phyloP scores from a whole-genome alignment of 2,329 filamentous ascomycete genomes.

The Aspergillus awamori region DNA sequence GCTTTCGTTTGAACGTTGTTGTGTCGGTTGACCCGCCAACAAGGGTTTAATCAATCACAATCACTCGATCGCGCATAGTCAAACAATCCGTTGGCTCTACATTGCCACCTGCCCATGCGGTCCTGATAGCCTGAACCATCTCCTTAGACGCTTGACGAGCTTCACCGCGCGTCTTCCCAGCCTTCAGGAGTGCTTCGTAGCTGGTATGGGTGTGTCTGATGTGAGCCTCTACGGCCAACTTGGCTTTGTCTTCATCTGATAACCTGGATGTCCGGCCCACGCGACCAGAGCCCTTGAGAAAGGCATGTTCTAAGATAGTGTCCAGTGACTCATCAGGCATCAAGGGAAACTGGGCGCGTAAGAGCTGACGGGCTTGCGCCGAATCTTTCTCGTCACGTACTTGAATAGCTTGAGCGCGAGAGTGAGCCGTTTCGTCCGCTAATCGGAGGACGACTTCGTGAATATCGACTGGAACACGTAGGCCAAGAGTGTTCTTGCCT shows the following conservation, averaged over 20 bases:
- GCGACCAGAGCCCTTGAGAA: constrained; percentile 44
- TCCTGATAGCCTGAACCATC: constrained; percentile 32
- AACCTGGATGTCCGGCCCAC: constrained; percentile 41
- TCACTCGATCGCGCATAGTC: background rate
- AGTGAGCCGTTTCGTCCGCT: constrained; percentile 44
- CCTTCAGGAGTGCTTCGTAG: constrained; percentile 41
- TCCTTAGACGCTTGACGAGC: constrained; percentile 39
- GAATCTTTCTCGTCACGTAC: constrained; percentile 38
- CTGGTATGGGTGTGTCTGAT: constrained; percentile 47
- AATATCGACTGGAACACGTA: constrained; percentile 48
- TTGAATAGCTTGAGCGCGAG: constrained; percentile 45
- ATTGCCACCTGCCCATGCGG: constrained; percentile 35
- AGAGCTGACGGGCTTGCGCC: constrained; percentile 28
- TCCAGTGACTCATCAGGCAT: constrained; percentile 41
- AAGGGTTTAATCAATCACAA: background rate
- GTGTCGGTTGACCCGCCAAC: background rate
- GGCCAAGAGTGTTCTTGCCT: constrained; percentile 41
- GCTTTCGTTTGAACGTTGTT: background rate
- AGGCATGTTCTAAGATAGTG: constrained; percentile 42
- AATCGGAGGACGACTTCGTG: constrained; percentile 41
- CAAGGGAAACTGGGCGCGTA: constrained; percentile 39
- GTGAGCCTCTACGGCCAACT: constrained; percentile 48
- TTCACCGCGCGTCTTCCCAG: constrained; percentile 27
- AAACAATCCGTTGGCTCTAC: background rate
- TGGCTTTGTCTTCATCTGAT: constrained; percentile 39